Base-by-base conservation (phyloP, 768 basidiomycete species). In the Tulasnella sp. region DNA sequence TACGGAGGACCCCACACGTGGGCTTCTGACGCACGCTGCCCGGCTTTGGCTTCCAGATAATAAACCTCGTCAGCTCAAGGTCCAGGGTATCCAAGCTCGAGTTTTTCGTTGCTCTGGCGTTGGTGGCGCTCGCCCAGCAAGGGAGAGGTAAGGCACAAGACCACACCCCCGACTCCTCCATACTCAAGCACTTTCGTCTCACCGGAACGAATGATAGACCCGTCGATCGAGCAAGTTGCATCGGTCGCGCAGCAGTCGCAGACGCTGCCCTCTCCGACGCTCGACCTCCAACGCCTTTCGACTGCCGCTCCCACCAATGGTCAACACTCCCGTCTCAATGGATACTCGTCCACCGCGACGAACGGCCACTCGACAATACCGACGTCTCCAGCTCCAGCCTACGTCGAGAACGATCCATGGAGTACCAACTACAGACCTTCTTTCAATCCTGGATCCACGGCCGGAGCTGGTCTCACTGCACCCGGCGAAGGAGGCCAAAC, bases 21-120 rank as follows among this genome's bases (percentile, higher is more conserved):
- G 40, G 61, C 70, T 18, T 77, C 69, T 55, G 74, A 39, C 55
- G 51, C 39, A 18, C 74, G 39, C 26, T n/a, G 16, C 29, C 35
- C 51, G 42, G 44, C 44, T 20, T 70, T 32, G 69, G 23, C 39
- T 32, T 35, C 0, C 80, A 96, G 95, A 96, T 98, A 81, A 92
- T 98, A 77, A 95, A 93, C 84, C 87, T 96, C 29, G 94, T 95
- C 74, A 93, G 93, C 84, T 91, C 61, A 1, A 88, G 88, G 78
- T 88, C 93, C 67, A 88, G 91, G 73, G 92, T 98, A 48, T 93
- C 94, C 10, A 93, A 90, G 81, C 89, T 92, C 77, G 96, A 98
- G 82, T 96, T 97, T 86, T 96, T 93, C 83, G 93, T 96, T 15
- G 93, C 95, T 13, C 84, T 98, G 35, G 94, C 93, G 15, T 87